These are phyloP conservation scores for Blastocystis hominis DNA, from an alignment of 352 stramenopile genomes.

Conservation along the genomic window DNA sequence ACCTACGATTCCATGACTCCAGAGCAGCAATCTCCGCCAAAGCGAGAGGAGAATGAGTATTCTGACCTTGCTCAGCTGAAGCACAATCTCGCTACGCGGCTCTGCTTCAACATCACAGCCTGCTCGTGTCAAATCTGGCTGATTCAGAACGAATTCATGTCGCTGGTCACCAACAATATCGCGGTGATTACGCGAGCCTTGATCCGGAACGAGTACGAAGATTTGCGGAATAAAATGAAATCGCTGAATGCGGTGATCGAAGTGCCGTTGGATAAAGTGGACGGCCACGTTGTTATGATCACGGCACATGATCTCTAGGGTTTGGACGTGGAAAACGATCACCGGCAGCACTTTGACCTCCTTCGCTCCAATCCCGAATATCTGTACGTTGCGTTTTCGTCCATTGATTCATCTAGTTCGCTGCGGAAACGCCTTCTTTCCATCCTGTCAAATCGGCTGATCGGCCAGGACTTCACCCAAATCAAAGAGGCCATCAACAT, in stretches of 20 bases:
- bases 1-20: no score
- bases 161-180: not conserved
- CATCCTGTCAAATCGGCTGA: not conserved
- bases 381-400: not conserved
- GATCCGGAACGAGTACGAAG: not conserved
- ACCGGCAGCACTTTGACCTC: not conserved
- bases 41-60: not conserved
- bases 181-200: not conserved
- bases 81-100: not conserved
- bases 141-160: not conserved
- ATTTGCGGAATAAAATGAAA: not conserved
- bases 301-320: not conserved
- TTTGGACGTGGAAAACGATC: not conserved
- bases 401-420: not conserved
- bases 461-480: not conserved
- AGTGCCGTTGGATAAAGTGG: not conserved
- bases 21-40: no score
- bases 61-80: slow-evolving; percentile 5
- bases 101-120: slow-evolving; percentile 31
- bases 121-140: slow-evolving; percentile 24
- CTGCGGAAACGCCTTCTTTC: not conserved
- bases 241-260: not conserved
- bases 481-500: not conserved
- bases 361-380: not conserved
- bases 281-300: not conserved